Conservation (phyloP, 2,329 filamentous ascomycete species). For the Aureobasidium sp. region DNA sequence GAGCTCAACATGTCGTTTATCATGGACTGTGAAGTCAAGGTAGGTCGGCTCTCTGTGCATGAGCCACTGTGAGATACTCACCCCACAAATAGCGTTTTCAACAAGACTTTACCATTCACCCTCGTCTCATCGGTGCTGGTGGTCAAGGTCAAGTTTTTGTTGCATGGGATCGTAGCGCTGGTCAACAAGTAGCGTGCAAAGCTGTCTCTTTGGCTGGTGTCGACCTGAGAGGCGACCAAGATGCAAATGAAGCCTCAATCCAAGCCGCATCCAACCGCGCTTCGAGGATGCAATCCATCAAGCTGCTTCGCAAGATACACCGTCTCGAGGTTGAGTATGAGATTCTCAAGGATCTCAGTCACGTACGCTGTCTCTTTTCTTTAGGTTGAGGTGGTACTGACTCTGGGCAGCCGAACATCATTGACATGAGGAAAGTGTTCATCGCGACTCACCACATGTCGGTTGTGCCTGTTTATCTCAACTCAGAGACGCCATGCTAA, state of each 20-base stretch:
- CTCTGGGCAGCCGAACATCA: constrained; percentile 47
- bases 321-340: constrained; percentile 9
- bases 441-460: constrained; percentile 44
- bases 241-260: background rate
- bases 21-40: constrained; percentile 3
- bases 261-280: background rate
- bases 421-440: constrained; percentile 49
- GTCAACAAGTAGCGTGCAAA: constrained; percentile 61
- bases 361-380: constrained; percentile 32
- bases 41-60: constrained; percentile 9
- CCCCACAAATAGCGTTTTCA: constrained; percentile 31
- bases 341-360: constrained; percentile 45
- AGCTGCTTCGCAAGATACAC: background rate
- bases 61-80: background rate
- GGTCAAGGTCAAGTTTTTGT: constrained; percentile 48
- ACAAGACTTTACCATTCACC: constrained; percentile 41
- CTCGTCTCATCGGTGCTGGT: constrained; percentile 47
- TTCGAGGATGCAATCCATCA: background rate
- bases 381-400: background rate
- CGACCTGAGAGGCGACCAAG: background rate
- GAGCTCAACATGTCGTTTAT: background rate
- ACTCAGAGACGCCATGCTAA: background rate
- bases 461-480: constrained; percentile 16
- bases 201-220: constrained; percentile 42
- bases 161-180: constrained; percentile 43